Evolutionary conservation across 1,139 yeast genomes (phyloP).

Genomic region (Arxiozyma bovina): DNA sequence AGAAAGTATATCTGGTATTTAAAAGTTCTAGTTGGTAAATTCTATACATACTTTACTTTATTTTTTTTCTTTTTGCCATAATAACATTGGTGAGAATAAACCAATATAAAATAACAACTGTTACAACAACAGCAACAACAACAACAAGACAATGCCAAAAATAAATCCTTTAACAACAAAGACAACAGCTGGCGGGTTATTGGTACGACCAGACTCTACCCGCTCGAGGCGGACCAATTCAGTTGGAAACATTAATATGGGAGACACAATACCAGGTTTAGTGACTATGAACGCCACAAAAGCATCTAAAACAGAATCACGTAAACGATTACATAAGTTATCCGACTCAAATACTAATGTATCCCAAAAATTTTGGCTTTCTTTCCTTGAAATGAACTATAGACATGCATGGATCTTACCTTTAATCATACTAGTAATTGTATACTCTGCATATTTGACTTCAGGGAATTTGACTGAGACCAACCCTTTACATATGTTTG

Average conservation of each 20-base stretch:
- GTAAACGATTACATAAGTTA: constrained; percentile 17
- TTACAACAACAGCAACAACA: no score
- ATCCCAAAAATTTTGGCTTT: constrained; percentile 41
- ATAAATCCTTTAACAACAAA: neutral
- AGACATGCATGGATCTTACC: constrained; percentile 81
- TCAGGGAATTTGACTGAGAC: constrained; percentile 46
- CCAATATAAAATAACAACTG: no score
- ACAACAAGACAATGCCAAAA: neutral
- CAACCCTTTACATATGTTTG: constrained; percentile 58
- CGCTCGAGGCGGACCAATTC: constrained; percentile 17
- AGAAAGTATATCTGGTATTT: no score
- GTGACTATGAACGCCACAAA: constrained; percentile 39
- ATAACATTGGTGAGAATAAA: neutral
- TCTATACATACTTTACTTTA: no score
- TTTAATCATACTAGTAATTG: constrained; percentile 37
- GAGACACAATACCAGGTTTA: constrained; percentile 26
- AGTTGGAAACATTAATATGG: constrained; percentile 29
- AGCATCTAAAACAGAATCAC: constrained; percentile 20
- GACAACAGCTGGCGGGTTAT: neutral
- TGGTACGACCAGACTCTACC: neutral
- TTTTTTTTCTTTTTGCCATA: neutral
- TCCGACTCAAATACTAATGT: constrained; percentile 20
- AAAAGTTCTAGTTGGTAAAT: no score
- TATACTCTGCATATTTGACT: constrained; percentile 38
- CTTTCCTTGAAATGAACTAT: constrained; percentile 52